Conservation (phyloP, 176 grass and related monocot genomes). For the Saccharum officinarum region DNA sequence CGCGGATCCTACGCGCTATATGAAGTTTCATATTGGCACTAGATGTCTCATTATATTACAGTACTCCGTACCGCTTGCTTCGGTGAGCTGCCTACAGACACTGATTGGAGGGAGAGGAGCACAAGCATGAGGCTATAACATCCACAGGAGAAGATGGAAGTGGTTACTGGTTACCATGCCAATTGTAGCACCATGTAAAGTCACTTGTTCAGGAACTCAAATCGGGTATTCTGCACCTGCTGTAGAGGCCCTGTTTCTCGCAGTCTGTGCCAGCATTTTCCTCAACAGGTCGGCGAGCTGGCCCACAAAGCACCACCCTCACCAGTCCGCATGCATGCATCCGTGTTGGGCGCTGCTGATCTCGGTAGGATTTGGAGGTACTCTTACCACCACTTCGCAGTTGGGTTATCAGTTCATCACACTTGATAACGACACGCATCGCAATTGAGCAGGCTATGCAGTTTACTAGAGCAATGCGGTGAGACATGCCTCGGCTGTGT, state of each 20-base stretch:
- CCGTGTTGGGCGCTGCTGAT: not conserved
- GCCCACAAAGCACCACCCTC: not conserved
- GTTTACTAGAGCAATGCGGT: not conserved
- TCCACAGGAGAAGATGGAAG: too few species aligned
- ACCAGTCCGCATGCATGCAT: not conserved
- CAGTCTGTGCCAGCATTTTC: not conserved
- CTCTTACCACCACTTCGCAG: not conserved
- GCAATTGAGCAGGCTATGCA: not conserved
- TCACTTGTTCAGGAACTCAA: too few species aligned
- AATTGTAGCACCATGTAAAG: not conserved
- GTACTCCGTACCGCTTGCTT: too few species aligned
- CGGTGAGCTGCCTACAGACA: too few species aligned
- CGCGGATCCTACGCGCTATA: too few species aligned
- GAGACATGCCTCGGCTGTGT: not conserved
- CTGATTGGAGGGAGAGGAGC: too few species aligned
- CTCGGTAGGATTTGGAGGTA: not conserved
- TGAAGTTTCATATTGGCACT: too few species aligned
- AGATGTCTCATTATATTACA: too few species aligned
- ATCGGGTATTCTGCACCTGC: too few species aligned
- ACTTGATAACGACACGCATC: not conserved
- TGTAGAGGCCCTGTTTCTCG: not conserved
- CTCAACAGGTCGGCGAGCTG: not conserved
- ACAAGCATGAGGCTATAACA: too few species aligned
- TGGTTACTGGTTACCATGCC: not conserved
- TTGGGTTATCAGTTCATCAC: too few species aligned